These are phyloP conservation scores for Phanerochaete carnosa DNA, from an alignment of 768 basidiomycete species.

Conservation along the genomic window DNA sequence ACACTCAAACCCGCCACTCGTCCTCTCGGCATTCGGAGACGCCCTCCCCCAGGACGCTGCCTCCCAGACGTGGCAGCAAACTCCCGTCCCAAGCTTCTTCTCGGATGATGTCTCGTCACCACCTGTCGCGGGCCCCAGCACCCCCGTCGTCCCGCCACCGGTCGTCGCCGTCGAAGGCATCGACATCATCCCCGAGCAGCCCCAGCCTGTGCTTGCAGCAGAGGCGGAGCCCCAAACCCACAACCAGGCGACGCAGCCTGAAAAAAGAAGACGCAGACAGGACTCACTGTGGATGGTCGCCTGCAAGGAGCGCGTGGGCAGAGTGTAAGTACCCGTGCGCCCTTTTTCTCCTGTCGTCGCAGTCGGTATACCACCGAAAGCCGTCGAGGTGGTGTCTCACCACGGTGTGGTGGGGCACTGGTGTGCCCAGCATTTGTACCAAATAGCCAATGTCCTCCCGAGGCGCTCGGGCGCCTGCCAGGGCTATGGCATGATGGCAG, in stretches of 20 bases:
- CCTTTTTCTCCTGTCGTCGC: not conserved
- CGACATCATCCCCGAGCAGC: not conserved
- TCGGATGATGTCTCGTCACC: not conserved
- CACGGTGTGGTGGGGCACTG: not conserved
- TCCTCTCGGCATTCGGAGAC: not conserved
- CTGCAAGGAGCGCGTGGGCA: slow-evolving; percentile 7
- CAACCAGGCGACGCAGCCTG: not conserved
- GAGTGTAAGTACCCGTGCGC: slow-evolving; percentile 5
- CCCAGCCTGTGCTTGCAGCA: not conserved
- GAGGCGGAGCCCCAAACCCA: not conserved
- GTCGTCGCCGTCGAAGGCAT: not conserved
- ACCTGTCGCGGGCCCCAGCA: not conserved
- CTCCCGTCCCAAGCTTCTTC: not conserved
- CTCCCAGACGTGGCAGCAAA: not conserved
- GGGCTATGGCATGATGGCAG: slow-evolving; percentile 5
- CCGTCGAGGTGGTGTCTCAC: not conserved
- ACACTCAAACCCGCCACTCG: not conserved
- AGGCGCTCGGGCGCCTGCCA: not conserved
- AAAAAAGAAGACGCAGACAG: not conserved
- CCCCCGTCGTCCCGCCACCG: not conserved
- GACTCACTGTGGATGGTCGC: slow-evolving; percentile 7
- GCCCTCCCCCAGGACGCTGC: not conserved
- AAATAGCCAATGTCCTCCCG: not conserved
- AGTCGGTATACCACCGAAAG: not conserved
- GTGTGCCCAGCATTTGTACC: not conserved